Conservation (phyloP, 2,329 filamentous ascomycete species). For the Fusarium luffae region DNA sequence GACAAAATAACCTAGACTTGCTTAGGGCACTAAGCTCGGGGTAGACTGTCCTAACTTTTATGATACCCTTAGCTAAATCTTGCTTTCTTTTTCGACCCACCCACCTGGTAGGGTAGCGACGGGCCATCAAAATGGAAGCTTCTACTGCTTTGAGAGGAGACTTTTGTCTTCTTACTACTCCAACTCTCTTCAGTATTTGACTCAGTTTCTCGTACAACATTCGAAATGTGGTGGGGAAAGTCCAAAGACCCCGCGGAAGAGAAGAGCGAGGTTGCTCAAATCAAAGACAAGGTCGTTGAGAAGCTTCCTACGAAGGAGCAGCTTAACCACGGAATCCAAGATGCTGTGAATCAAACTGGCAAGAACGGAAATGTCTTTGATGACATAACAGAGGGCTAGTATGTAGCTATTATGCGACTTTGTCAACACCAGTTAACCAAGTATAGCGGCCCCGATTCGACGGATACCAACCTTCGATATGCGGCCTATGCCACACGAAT, state of each 20-base stretch:
- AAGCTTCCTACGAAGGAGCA: slow-evolving; percentile 62
- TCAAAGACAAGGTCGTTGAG: slow-evolving; percentile 54
- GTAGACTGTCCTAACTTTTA: no score
- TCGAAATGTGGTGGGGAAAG: slow-evolving; percentile 58
- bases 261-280: slow-evolving; percentile 37
- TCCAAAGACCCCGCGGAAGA: slow-evolving; percentile 50
- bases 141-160: slow-evolving; percentile 9
- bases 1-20: no score
- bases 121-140: slow-evolving; percentile 36
- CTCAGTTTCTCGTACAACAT: background rate
- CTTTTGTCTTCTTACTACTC: background rate
- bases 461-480: slow-evolving; percentile 87
- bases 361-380: slow-evolving; percentile 80
- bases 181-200: background rate
- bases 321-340: slow-evolving; percentile 67
- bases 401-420: slow-evolving; percentile 52
- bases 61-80: no score
- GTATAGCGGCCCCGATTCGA: slow-evolving; percentile 72
- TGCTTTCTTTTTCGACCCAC: no score
- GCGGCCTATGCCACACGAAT: slow-evolving; percentile 89
- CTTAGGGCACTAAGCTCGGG: no score
- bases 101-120: slow-evolving; percentile 10
- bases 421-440: slow-evolving; percentile 22
- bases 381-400: slow-evolving; percentile 82
- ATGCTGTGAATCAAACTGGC: slow-evolving; percentile 67